Evolutionary conservation across 2,329 filamentous ascomycete species (phyloP).

Genomic region (Leptographium lundbergii): DNA sequence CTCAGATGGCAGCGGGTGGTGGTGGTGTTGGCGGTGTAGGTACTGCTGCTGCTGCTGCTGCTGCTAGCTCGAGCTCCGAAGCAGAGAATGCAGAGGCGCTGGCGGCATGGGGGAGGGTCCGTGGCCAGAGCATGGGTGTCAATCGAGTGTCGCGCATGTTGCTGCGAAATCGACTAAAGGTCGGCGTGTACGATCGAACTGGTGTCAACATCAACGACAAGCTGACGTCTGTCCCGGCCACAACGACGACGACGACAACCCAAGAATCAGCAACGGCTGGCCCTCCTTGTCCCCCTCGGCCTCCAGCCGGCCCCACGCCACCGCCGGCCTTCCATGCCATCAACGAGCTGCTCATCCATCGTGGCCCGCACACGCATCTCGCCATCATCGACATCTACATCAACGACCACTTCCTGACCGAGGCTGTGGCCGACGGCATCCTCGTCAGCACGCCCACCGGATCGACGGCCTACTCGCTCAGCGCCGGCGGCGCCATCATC

Average conservation of each 20-base stretch:
- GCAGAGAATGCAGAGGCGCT: slow-evolving; percentile 11
- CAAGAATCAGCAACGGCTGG: background rate
- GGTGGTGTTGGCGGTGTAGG: slow-evolving; percentile 5
- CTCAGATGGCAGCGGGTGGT: slow-evolving; percentile 21
- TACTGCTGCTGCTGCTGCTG: background rate
- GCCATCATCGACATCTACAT: slow-evolving; percentile 87
- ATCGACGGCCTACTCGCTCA: slow-evolving; percentile 91
- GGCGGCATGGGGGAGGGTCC: slow-evolving; percentile 55
- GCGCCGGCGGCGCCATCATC: slow-evolving; percentile 82
- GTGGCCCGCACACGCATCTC: slow-evolving; percentile 79
- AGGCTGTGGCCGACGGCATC: slow-evolving; percentile 90
- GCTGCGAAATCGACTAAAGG: slow-evolving; percentile 73
- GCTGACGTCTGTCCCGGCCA: slow-evolving; percentile 30
- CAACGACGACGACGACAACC: slow-evolving; percentile 15
- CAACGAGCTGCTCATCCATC: slow-evolving; percentile 91
- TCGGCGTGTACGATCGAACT: slow-evolving; percentile 65
- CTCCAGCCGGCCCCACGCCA: background rate
- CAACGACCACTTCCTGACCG: slow-evolving; percentile 78
- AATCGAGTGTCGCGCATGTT: slow-evolving; percentile 67
- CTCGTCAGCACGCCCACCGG: slow-evolving; percentile 89
- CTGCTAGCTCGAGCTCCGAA: background rate
- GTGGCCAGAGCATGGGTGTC: slow-evolving; percentile 70
- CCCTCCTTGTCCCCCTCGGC: background rate
- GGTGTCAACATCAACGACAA: slow-evolving; percentile 46
- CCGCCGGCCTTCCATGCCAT: slow-evolving; percentile 52